Evolutionary conservation across 495 filamentous ascomycete species (phyloP).

Genomic region (Antarctomyces pellizariae): DNA sequence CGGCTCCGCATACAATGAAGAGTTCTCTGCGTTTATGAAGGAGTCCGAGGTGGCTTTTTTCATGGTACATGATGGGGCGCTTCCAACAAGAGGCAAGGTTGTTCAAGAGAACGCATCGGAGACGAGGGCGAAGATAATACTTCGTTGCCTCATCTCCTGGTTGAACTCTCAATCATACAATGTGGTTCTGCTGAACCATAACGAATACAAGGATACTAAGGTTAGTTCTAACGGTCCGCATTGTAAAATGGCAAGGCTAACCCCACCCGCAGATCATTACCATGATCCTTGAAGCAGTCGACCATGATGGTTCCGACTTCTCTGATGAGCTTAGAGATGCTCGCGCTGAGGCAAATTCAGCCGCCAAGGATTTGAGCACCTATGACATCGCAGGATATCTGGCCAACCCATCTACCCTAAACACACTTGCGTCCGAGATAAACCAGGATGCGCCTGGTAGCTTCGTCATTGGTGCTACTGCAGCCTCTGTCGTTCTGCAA

Average conservation of each 20-base stretch:
- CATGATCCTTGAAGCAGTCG: too few relatives aligned
- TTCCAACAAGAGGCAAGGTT: not conserved
- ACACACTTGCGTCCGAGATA: too few relatives aligned
- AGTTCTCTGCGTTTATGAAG: conserved; percentile 29
- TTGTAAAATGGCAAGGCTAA: too few relatives aligned
- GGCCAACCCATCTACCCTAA: too few relatives aligned
- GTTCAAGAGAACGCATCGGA: conserved; percentile 1
- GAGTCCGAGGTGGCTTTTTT: conserved; percentile 33
- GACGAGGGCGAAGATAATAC: conserved; percentile 10
- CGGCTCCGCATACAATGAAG: conserved; percentile 16
- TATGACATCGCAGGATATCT: too few relatives aligned
- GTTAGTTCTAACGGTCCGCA: too few relatives aligned
- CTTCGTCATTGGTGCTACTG: conserved; percentile 4
- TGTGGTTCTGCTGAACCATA: conserved; percentile 31
- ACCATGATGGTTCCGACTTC: too few relatives aligned
- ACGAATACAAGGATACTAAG: conserved; percentile 38
- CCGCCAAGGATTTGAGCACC: too few relatives aligned
- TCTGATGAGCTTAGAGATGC: too few relatives aligned
- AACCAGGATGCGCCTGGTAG: conserved; percentile 4
- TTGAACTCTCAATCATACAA: conserved; percentile 27
- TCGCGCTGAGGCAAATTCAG: too few relatives aligned
- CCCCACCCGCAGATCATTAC: too few relatives aligned
- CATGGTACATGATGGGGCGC: conserved; percentile 41
- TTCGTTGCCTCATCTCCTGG: conserved; percentile 24
- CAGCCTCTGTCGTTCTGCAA: conserved; percentile 7